A percentile compares a stretch with the other conserved stretches of the same genome.
Conservation (phyloP, 371 early-diverging fungal genomes). For the Zychaea mexicana region DNA sequence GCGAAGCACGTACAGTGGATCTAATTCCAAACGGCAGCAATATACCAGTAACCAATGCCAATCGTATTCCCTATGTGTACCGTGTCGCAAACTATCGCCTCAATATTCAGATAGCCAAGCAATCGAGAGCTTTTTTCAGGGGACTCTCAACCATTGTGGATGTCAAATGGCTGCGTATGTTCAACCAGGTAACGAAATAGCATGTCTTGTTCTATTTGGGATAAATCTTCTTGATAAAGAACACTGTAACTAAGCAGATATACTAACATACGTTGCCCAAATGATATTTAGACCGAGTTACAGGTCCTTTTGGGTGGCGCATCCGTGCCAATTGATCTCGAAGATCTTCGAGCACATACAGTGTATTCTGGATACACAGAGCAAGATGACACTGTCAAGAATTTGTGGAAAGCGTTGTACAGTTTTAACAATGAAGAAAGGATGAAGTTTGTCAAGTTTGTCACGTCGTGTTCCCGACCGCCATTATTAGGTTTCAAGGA, state of each 20-base stretch:
- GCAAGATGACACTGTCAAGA: slow-evolving; percentile 68
- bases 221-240: neutral
- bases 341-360: slow-evolving; percentile 78
- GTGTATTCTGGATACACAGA: slow-evolving; percentile 80
- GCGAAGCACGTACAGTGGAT: slow-evolving; percentile 62
- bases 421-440: slow-evolving; percentile 67
- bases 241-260: neutral
- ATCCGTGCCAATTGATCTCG: slow-evolving; percentile 72
- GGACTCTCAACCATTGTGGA: slow-evolving; percentile 84
- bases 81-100: slow-evolving; percentile 80
- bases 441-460: slow-evolving; percentile 81
- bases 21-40: slow-evolving; percentile 77
- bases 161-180: slow-evolving; percentile 78
- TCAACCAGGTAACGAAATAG: slow-evolving; percentile 60
- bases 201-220: neutral
- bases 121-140: slow-evolving; percentile 80
- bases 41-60: slow-evolving; percentile 81
- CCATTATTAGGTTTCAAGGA: slow-evolving; percentile 91
- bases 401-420: slow-evolving; percentile 86
- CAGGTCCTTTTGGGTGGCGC: slow-evolving; percentile 90
- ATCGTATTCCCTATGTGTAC: slow-evolving; percentile 83
- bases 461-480: slow-evolving; percentile 90
- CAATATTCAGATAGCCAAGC: slow-evolving; percentile 79
- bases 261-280: too few species aligned
- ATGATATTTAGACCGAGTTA: slow-evolving; percentile 67